phyloP scores from a whole-genome alignment of 495 filamentous ascomycete genomes.

The Thermochaetoides thermophila region DNA sequence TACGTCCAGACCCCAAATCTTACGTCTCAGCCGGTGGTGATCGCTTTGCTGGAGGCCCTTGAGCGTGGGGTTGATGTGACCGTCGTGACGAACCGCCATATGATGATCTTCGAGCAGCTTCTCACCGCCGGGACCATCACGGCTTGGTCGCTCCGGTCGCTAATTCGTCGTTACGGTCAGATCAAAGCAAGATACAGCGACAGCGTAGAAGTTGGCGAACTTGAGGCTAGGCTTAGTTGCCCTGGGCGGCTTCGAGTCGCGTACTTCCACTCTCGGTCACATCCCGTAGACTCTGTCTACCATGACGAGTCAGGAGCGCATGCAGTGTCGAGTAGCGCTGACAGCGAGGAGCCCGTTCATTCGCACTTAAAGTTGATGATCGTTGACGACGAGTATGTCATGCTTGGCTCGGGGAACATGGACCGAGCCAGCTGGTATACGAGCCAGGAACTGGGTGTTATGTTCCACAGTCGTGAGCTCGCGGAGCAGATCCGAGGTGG shows the following conservation, averaged over 20 bases:
- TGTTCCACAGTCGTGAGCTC: slow-evolving; percentile 38
- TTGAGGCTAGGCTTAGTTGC: slow-evolving; percentile 10
- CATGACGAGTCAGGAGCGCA: too few species aligned
- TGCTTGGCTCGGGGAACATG: slow-evolving; percentile 62
- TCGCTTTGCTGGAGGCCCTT: slow-evolving; percentile 37
- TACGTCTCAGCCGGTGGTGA: slow-evolving; percentile 42
- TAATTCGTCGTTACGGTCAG: slow-evolving; percentile 32
- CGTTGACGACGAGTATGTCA: slow-evolving; percentile 41
- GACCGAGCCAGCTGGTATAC: slow-evolving; percentile 67
- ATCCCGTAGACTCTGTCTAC: background rate
- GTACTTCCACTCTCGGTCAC: slow-evolving; percentile 27
- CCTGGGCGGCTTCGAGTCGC: slow-evolving; percentile 31
- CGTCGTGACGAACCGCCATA: slow-evolving; percentile 45
- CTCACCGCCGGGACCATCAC: slow-evolving; percentile 55
- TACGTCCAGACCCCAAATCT: slow-evolving; percentile 61
- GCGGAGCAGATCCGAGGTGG: slow-evolving; percentile 25
- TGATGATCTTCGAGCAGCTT: slow-evolving; percentile 64
- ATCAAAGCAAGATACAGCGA: background rate
- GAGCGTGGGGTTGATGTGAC: slow-evolving; percentile 45
- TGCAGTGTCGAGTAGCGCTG: slow-evolving; percentile 1
- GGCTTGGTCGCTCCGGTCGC: slow-evolving; percentile 35
- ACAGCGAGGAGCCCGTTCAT: slow-evolving; percentile 40
- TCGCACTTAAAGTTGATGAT: slow-evolving; percentile 57
- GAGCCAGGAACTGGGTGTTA: slow-evolving; percentile 59
- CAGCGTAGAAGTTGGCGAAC: slow-evolving; percentile 15